phyloP scores from a whole-genome alignment of 2,329 filamentous ascomycete species.

The Verticillium nonalfalfae region DNA sequence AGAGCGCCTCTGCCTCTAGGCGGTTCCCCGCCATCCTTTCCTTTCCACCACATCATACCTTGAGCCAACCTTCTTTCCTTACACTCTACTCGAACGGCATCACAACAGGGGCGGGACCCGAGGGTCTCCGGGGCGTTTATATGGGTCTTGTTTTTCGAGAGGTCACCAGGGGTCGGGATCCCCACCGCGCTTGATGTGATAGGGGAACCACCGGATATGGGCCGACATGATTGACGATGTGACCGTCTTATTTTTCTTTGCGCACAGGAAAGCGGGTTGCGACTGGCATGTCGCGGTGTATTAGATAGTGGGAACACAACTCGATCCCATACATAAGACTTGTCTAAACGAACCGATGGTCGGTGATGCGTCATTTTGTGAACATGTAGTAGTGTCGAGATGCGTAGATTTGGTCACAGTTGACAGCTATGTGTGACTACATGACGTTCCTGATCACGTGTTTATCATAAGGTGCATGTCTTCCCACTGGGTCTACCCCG shows the following conservation, averaged over 20 bases:
- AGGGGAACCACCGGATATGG: neutral
- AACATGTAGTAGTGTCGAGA: no score
- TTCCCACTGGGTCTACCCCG: neutral
- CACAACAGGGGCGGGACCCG: neutral
- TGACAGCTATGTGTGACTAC: no score
- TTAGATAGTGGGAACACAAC: neutral
- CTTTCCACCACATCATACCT: neutral
- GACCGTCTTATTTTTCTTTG: neutral
- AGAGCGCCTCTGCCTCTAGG: slow-evolving; percentile 19
- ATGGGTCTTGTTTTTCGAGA: neutral
- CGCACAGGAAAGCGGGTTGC: neutral
- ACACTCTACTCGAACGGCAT: neutral
- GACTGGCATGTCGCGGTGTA: neutral
- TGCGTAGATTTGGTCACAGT: no score
- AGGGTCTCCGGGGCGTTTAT: neutral
- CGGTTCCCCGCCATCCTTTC: neutral
- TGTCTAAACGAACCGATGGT: neutral
- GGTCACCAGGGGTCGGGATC: neutral
- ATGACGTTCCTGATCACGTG: no score
- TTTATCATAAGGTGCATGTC: neutral
- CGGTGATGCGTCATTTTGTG: no score
- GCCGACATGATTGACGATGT: neutral
- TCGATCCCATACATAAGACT: neutral
- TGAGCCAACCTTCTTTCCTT: neutral
- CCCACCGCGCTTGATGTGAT: neutral